A percentile compares a stretch with the other conserved stretches of the same genome.
phyloP scores from a whole-genome alignment of 768 basidiomycete species.

The Rickenella mellea region DNA sequence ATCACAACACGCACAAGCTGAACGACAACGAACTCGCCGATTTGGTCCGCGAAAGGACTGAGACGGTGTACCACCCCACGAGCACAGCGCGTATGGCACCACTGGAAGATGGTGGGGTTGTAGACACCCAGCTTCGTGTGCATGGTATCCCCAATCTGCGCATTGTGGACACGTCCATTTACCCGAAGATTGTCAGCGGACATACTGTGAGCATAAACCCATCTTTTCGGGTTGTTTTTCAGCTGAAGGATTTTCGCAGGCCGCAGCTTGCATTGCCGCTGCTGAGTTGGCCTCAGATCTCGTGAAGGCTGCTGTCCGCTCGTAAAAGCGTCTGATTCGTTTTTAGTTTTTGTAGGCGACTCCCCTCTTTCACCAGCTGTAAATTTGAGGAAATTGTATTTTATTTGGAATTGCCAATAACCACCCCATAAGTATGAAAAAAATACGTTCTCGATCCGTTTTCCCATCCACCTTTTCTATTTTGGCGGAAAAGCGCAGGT shows the following conservation, averaged over 20 bases:
- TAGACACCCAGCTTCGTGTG: slow-evolving; percentile 33
- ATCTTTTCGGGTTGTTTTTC: background rate
- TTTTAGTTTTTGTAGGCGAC: too few relatives aligned
- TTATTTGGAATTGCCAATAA: too few relatives aligned
- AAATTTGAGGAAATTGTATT: too few relatives aligned
- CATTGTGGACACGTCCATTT: slow-evolving; percentile 37
- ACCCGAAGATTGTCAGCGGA: slow-evolving; percentile 32
- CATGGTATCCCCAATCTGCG: slow-evolving; percentile 32
- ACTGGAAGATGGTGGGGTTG: slow-evolving; percentile 26
- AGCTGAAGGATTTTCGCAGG: slow-evolving; percentile 7
- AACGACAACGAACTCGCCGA: slow-evolving; percentile 26
- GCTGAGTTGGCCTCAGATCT: slow-evolving; percentile 23
- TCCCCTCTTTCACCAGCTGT: too few relatives aligned
- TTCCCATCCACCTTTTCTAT: too few relatives aligned
- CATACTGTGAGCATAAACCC: slow-evolving; percentile 30
- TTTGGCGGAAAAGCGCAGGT: too few relatives aligned
- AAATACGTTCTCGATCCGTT: too few relatives aligned
- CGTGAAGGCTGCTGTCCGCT: too few relatives aligned
- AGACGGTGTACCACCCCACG: slow-evolving; percentile 36
- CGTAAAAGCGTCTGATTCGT: too few relatives aligned
- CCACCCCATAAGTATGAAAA: too few relatives aligned
- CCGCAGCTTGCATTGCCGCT: slow-evolving; percentile 16
- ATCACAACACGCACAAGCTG: slow-evolving; percentile 24
- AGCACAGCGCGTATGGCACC: slow-evolving; percentile 32
- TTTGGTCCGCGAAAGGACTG: slow-evolving; percentile 21